A percentile compares a stretch with the other conserved stretches of the same genome.
phyloP scores from a whole-genome alignment of 2,329 filamentous ascomycete genomes.

The Xylariales sp. region DNA sequence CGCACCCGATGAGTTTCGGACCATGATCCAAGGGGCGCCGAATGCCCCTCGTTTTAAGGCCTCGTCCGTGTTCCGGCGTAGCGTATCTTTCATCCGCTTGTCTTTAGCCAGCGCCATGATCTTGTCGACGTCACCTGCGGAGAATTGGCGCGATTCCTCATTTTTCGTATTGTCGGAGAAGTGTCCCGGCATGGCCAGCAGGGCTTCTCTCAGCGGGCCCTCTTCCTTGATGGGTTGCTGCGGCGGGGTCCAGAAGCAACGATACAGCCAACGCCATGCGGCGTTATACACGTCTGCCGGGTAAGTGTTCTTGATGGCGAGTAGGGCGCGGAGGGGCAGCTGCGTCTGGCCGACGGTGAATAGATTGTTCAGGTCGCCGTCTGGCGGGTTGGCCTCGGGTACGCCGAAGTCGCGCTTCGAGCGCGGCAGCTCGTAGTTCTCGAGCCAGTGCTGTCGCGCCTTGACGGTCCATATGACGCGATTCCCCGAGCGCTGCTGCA shows the following conservation, averaged over 20 bases:
- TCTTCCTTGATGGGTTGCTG: slow-evolving; percentile 29
- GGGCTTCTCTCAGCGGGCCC: slow-evolving; percentile 16
- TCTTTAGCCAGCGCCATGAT: slow-evolving; percentile 22
- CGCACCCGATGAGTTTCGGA: slow-evolving; percentile 20
- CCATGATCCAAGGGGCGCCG: slow-evolving; percentile 29
- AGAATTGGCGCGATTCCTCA: slow-evolving; percentile 12
- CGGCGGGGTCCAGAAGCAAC: slow-evolving; percentile 26
- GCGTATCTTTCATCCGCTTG: slow-evolving; percentile 1
- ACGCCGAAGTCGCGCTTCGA: slow-evolving; percentile 33
- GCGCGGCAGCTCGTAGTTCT: slow-evolving; percentile 31
- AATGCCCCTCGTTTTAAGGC: slow-evolving; percentile 23
- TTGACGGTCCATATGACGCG: slow-evolving; percentile 32
- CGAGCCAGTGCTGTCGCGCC: slow-evolving; percentile 30
- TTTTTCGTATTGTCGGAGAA: neutral
- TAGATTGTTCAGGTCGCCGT: slow-evolving; percentile 24
- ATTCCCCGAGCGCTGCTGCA: slow-evolving; percentile 23
- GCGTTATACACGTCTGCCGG: slow-evolving; percentile 19
- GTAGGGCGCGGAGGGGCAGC: slow-evolving; percentile 19
- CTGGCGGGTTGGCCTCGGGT: slow-evolving; percentile 15
- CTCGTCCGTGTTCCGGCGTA: slow-evolving; percentile 24
- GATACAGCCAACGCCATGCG: slow-evolving; percentile 25
- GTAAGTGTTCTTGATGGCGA: slow-evolving; percentile 20
- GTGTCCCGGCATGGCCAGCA: slow-evolving; percentile 9
- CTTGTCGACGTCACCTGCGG: slow-evolving; percentile 1
- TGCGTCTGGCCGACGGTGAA: slow-evolving; percentile 24